A percentile compares a stretch with the other conserved stretches of the same genome.
Conservation (phyloP, 768 basidiomycete species). For the Amanita rubescens region DNA sequence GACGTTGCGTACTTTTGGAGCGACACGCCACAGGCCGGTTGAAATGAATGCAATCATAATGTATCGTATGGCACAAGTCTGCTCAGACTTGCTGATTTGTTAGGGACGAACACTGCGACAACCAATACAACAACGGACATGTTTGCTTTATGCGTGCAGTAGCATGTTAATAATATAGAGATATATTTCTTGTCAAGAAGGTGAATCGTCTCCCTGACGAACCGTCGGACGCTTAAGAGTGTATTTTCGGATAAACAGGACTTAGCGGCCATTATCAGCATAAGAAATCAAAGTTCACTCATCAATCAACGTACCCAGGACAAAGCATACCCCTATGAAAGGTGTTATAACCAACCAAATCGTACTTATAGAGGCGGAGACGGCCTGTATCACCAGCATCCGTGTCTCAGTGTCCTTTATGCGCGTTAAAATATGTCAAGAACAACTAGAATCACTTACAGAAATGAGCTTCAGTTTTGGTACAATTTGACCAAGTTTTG, state of each 20-base stretch:
- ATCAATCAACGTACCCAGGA: slow-evolving; percentile 33
- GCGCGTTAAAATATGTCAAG: not conserved
- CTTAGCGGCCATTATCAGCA: slow-evolving; percentile 24
- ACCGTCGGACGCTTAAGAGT: slow-evolving; percentile 46
- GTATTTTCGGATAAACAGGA: slow-evolving; percentile 52
- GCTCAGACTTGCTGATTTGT: too few species aligned
- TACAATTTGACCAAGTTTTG: slow-evolving; percentile 40
- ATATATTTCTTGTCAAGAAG: too few species aligned
- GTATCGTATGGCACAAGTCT: too few species aligned
- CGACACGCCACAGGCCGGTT: too few species aligned
- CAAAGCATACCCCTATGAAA: slow-evolving; percentile 42
- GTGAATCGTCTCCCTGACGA: slow-evolving; percentile 27
- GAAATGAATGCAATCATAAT: too few species aligned
- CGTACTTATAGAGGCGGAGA: slow-evolving; percentile 49
- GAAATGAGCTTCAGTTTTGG: slow-evolving; percentile 35
- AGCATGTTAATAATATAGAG: too few species aligned
- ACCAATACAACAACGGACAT: too few species aligned
- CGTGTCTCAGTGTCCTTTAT: slow-evolving; percentile 45
- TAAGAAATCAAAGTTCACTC: slow-evolving; percentile 1
- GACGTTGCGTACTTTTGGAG: too few species aligned
- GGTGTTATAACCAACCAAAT: slow-evolving; percentile 66
- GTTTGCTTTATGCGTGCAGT: too few species aligned
- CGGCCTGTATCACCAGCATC: slow-evolving; percentile 48
- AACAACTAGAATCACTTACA: slow-evolving; percentile 23
- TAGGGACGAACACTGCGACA: too few species aligned